Conservation (phyloP, 2,329 filamentous ascomycete genomes). For the Elsinoe australis region DNA sequence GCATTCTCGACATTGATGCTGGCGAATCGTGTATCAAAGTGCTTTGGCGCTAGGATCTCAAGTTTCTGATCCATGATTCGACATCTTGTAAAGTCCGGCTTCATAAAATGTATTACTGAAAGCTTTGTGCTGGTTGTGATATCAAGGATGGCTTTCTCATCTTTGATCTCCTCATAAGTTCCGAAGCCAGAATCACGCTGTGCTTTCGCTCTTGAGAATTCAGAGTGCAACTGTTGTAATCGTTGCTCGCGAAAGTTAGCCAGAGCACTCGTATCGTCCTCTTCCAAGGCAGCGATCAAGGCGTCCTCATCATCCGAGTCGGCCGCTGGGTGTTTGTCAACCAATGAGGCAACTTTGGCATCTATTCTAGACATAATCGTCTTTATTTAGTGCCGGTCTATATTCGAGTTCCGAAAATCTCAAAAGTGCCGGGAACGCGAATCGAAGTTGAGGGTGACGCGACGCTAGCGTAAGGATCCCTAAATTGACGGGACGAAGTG, state of each 20-base stretch:
- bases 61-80: conserved; percentile 55
- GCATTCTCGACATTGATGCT: conserved; percentile 54
- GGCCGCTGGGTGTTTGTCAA: conserved; percentile 37
- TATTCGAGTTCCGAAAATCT: no score
- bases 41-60: conserved; percentile 46
- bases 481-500: conserved; percentile 4
- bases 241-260: conserved; percentile 50
- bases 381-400: not conserved
- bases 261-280: conserved; percentile 43
- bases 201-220: conserved; percentile 46
- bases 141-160: conserved; percentile 52
- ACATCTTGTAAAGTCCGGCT: conserved; percentile 56
- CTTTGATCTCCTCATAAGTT: conserved; percentile 48
- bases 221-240: conserved; percentile 51
- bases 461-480: conserved; percentile 14
- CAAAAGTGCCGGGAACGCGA: conserved; percentile 13
- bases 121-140: conserved; percentile 52
- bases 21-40: conserved; percentile 52
- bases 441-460: conserved; percentile 1
- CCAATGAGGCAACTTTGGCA: conserved; percentile 43
- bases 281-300: conserved; percentile 51
- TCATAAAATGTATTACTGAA: conserved; percentile 57
- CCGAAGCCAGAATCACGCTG: conserved; percentile 47
- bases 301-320: conserved; percentile 53
- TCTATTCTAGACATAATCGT: conserved; percentile 44